Conservation (phyloP, 768 basidiomycete genomes). For the Tephrocybe rancida region DNA sequence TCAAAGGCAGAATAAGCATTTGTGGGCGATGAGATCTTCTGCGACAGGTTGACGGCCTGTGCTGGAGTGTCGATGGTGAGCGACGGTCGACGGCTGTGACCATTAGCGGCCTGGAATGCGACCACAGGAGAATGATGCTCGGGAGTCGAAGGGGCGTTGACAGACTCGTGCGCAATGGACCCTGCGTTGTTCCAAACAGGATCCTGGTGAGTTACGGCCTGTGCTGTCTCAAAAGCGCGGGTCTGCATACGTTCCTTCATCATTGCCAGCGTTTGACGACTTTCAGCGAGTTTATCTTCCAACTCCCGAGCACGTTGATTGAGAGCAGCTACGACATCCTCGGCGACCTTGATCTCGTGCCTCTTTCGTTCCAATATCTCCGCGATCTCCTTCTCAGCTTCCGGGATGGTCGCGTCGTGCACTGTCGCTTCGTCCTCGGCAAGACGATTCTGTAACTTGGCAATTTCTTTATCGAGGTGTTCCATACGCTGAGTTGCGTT, state of each 20-base stretch:
- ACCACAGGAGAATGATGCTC: slow-evolving; percentile 13
- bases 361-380: slow-evolving; percentile 56
- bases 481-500: slow-evolving; percentile 60
- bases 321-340: slow-evolving; percentile 66
- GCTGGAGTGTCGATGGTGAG: slow-evolving; percentile 18
- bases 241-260: slow-evolving; percentile 62
- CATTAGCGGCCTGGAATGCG: slow-evolving; percentile 8
- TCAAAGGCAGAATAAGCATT: slow-evolving; percentile 45
- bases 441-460: slow-evolving; percentile 53
- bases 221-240: slow-evolving; percentile 38
- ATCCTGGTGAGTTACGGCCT: slow-evolving; percentile 24
- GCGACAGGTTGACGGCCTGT: slow-evolving; percentile 29
- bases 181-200: slow-evolving; percentile 18
- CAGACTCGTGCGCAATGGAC: slow-evolving; percentile 2
- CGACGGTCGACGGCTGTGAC: slow-evolving; percentile 16
- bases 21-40: slow-evolving; percentile 21
- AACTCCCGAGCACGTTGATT: slow-evolving; percentile 70
- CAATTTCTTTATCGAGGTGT: slow-evolving; percentile 63
- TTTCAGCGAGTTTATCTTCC: slow-evolving; percentile 68
- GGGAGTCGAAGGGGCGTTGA: slow-evolving; percentile 18
- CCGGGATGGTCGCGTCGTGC: slow-evolving; percentile 43
- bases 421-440: slow-evolving; percentile 57
- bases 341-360: slow-evolving; percentile 62
- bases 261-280: slow-evolving; percentile 59
- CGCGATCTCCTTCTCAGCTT: slow-evolving; percentile 54